Conservation (phyloP, 805 yeast genomes). For the Candida parachauliodes region DNA sequence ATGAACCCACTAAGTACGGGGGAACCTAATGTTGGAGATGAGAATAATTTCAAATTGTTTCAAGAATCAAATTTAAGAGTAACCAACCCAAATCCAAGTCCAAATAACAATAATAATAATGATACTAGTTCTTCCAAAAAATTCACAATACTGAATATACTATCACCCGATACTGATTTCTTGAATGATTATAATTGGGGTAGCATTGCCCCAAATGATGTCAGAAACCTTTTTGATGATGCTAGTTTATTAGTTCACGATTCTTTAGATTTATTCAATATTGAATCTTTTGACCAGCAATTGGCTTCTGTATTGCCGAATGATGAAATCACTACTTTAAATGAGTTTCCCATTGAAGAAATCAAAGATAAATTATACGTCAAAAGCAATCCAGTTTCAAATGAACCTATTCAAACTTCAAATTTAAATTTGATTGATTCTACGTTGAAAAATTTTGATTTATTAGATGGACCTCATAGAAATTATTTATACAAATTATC, state of each 20-base stretch:
- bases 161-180: constrained; percentile 6
- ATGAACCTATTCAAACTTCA: neutral
- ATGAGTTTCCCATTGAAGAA: constrained; percentile 2
- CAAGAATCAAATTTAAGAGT: neutral
- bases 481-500: constrained; percentile 29
- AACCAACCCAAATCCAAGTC: neutral
- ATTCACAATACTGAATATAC: constrained; percentile 3
- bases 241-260: constrained; percentile 33
- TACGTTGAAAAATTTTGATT: constrained; percentile 19
- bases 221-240: constrained; percentile 27
- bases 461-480: constrained; percentile 19
- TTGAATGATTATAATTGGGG: constrained; percentile 5
- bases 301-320: neutral
- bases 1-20: neutral
- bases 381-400: neutral
- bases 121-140: neutral
- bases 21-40: neutral
- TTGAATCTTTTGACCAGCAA: neutral
- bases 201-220: constrained; percentile 6
- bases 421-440: constrained; percentile 21
- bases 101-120: neutral
- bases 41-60: neutral
- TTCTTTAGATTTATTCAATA: constrained; percentile 13
- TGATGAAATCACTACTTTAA: neutral
- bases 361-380: neutral